Evolutionary conservation across 345 rosid genomes (phyloP).

Genomic region (Citropsis articulata): DNA sequence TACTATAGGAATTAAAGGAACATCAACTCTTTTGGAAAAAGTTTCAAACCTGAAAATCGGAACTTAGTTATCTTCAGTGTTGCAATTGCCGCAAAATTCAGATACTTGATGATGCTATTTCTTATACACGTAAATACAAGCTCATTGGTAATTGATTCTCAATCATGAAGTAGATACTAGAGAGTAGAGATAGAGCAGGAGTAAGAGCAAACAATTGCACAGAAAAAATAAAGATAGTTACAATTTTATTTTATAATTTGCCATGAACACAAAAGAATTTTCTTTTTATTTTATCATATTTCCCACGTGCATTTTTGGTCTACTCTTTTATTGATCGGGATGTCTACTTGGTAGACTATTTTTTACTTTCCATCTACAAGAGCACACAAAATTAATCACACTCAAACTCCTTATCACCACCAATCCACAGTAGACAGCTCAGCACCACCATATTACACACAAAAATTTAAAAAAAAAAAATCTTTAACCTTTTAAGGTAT

Average conservation of each 20-base stretch:
- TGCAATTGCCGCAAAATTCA: too few relatives aligned
- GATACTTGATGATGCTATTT: too few relatives aligned
- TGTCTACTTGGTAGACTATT: constrained; percentile 13
- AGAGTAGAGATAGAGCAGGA: background rate
- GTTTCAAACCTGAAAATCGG: too few relatives aligned
- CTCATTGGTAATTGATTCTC: too few relatives aligned
- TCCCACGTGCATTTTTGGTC: constrained; percentile 11
- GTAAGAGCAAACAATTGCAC: background rate
- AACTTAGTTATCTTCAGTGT: too few relatives aligned
- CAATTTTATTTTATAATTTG: constrained; percentile 12
- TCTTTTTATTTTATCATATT: constrained; percentile 13
- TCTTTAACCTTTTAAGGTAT: background rate
- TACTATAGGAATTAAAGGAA: too few relatives aligned
- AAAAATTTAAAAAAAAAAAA: background rate
- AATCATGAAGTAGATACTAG: too few relatives aligned
- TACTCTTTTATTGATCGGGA: constrained; percentile 16
- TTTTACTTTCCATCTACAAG: background rate
- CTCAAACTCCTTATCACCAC: constrained; percentile 1
- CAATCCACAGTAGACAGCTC: constrained; percentile 17
- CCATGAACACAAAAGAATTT: constrained; percentile 4
- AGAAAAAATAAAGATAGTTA: constrained; percentile 3
- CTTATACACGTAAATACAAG: too few relatives aligned
- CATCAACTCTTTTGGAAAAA: too few relatives aligned
- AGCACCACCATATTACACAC: constrained; percentile 17
- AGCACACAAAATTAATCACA: constrained; percentile 14